Percentiles rank a stretch among this genome's conserved stretches.
Evolutionary conservation across 768 basidiomycete species (phyloP).

Genomic region (Amyloporia xantha): DNA sequence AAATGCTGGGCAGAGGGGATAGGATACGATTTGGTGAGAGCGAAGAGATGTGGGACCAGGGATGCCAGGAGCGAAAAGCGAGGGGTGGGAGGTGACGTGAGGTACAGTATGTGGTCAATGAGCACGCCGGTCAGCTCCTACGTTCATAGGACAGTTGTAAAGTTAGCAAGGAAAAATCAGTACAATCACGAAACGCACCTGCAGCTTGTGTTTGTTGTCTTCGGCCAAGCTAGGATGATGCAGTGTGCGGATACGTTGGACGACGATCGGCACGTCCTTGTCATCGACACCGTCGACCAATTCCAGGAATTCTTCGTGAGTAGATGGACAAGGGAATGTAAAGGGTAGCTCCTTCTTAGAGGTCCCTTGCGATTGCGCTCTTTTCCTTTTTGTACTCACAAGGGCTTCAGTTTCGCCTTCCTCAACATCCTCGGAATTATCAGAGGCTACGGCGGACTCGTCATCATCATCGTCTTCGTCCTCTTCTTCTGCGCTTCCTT

Average conservation of each 20-base stretch:
- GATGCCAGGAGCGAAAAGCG: slow-evolving; percentile 52
- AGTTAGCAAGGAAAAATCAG: background rate
- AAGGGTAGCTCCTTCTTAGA: slow-evolving; percentile 68
- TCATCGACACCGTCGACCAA: slow-evolving; percentile 71
- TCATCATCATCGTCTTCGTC: slow-evolving; percentile 70
- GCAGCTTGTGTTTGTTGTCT: slow-evolving; percentile 88
- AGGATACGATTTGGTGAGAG: slow-evolving; percentile 77
- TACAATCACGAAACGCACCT: slow-evolving; percentile 43
- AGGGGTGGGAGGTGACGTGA: slow-evolving; percentile 58
- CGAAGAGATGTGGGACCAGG: slow-evolving; percentile 71
- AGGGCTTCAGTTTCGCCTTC: slow-evolving; percentile 36
- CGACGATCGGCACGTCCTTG: slow-evolving; percentile 66
- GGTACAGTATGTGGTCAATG: slow-evolving; percentile 81
- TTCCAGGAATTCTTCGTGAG: slow-evolving; percentile 85
- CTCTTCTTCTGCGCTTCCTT: slow-evolving; percentile 34
- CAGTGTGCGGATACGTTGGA: slow-evolving; percentile 85
- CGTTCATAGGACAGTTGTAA: slow-evolving; percentile 1
- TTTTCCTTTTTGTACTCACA: slow-evolving; percentile 26
- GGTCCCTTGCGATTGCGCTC: slow-evolving; percentile 25
- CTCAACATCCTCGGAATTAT: slow-evolving; percentile 61
- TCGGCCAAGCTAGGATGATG: slow-evolving; percentile 90
- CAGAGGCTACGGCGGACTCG: slow-evolving; percentile 79
- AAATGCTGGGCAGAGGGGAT: slow-evolving; percentile 73
- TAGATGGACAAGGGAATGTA: slow-evolving; percentile 84
- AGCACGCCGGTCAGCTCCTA: slow-evolving; percentile 73